Conservation (phyloP, 768 basidiomycete species). For the Leccinum ochraceum region DNA sequence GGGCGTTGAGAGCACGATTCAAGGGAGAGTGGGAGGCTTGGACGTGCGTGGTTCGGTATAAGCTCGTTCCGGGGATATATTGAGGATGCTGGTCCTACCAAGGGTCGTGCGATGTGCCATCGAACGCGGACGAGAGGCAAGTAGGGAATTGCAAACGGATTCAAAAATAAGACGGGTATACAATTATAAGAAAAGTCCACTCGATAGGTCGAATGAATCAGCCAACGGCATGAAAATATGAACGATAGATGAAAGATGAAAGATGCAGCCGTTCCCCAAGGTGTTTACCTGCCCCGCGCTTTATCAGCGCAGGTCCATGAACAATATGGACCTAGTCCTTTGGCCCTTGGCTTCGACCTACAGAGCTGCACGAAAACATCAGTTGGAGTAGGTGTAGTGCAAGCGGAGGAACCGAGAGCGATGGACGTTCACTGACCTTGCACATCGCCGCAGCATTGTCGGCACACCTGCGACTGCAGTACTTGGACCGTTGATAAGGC, state of each 20-base stretch:
- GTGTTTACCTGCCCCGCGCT: constrained; percentile 16
- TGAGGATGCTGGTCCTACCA: constrained; percentile 20
- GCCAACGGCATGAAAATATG: constrained; percentile 5
- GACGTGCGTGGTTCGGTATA: constrained; percentile 47
- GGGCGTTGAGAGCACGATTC: constrained; percentile 13
- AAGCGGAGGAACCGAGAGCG: not conserved
- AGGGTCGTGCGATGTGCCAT: not conserved
- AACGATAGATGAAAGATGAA: not conserved
- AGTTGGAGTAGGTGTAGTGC: not conserved
- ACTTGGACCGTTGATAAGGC: constrained; percentile 54
- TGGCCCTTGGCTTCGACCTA: constrained; percentile 18
- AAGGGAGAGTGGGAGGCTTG: constrained; percentile 35
- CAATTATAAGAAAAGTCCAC: not conserved
- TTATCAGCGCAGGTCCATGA: constrained; percentile 28
- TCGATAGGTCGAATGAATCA: constrained; percentile 2
- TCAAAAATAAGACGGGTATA: not conserved
- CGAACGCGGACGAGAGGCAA: not conserved
- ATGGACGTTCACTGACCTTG: constrained; percentile 16
- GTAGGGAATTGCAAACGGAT: not conserved
- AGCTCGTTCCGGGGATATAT: constrained; percentile 48
- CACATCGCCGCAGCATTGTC: constrained; percentile 38
- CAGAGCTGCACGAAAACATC: constrained; percentile 21
- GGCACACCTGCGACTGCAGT: constrained; percentile 64
- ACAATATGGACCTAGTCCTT: constrained; percentile 23
- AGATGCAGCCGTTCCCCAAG: not conserved